A percentile compares a stretch with the other conserved stretches of the same genome.
Conservation (phyloP, 2,329 filamentous ascomycete genomes). For the Diaporthe citrichinensis region DNA sequence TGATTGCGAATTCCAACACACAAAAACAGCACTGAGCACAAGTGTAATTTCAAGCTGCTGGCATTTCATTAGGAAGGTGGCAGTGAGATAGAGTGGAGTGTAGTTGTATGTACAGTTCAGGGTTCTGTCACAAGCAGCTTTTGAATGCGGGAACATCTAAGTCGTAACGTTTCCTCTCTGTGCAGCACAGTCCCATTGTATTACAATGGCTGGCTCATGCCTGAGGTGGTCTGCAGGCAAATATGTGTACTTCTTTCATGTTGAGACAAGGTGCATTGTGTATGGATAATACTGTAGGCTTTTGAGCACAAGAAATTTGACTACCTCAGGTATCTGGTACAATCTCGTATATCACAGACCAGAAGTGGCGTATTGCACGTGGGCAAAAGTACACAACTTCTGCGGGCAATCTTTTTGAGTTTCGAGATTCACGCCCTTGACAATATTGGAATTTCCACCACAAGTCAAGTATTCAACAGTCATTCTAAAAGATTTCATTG, state of each 20-base stretch:
- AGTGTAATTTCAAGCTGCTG: neutral
- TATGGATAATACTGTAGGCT: neutral
- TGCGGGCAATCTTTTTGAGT: neutral
- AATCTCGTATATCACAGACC: neutral
- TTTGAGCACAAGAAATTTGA: neutral
- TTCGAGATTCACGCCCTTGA: neutral
- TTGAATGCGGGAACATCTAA: neutral
- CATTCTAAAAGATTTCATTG: neutral
- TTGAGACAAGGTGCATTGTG: neutral
- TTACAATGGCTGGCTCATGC: too few relatives aligned
- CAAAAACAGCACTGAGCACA: neutral
- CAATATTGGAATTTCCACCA: neutral
- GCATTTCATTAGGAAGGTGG: neutral
- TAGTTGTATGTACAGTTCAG: neutral
- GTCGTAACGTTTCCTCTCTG: neutral
- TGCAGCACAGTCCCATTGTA: too few relatives aligned
- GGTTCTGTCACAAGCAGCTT: neutral
- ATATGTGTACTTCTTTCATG: neutral
- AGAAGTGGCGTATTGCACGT: neutral
- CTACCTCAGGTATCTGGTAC: accelerated
- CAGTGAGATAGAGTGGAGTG: neutral
- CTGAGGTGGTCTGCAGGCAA: neutral
- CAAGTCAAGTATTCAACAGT: neutral
- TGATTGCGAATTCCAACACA: neutral
- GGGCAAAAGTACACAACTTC: neutral